These are phyloP conservation scores for Mucuna pruriens DNA, from an alignment of 306 rosid genomes.

Conservation along the genomic window DNA sequence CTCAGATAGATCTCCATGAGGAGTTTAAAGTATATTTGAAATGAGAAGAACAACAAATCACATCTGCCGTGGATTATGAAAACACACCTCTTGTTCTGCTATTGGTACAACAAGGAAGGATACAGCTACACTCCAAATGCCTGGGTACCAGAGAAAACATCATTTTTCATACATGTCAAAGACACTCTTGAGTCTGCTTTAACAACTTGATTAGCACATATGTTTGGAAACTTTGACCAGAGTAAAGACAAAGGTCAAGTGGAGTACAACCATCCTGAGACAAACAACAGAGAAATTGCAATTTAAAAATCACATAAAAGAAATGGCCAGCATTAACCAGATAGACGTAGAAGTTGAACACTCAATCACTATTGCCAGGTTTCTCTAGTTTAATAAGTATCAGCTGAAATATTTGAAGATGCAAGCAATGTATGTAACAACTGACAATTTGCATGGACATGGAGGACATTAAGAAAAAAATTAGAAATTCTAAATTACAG, in stretches of 20 bases:
- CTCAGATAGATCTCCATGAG: background rate
- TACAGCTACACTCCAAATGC: background rate
- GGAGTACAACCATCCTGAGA: constrained; percentile 87
- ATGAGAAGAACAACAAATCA: background rate
- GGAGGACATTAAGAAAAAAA: background rate
- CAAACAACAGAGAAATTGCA: constrained; percentile 19
- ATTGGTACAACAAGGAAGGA: background rate
- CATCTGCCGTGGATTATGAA: background rate
- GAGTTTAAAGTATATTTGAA: background rate
- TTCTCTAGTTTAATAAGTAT: background rate
- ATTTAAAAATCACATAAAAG: background rate
- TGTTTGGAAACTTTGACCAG: constrained; percentile 68
- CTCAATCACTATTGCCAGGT: background rate
- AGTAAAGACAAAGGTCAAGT: constrained; percentile 80
- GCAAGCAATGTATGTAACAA: background rate
- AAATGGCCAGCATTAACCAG: constrained; percentile 13
- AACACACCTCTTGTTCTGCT: background rate
- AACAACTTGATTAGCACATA: constrained; percentile 79
- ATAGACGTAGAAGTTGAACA: constrained; percentile 12
- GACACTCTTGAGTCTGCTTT: constrained; percentile 61
- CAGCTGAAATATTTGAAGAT: background rate
- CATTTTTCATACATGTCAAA: background rate
- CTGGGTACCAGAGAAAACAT: background rate
- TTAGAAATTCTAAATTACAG: background rate
- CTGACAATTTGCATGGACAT: background rate